Evolutionary conservation across 176 grass and related monocot genomes (phyloP), one percentile per base, ranked within the genome.

Genomic region (Hsuehochloa calcarea): DNA sequence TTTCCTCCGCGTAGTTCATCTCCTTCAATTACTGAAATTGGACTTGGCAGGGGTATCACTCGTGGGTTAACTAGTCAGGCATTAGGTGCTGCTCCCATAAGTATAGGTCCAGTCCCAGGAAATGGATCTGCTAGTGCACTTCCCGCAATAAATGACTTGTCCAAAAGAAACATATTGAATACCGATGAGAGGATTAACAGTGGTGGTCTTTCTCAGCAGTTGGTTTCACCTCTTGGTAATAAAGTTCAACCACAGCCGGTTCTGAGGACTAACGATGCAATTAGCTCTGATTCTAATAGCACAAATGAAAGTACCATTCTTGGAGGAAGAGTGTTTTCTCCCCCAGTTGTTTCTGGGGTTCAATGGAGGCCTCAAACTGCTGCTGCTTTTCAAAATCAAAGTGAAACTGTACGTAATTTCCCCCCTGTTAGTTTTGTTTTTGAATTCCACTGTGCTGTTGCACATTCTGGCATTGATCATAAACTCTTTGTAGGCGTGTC

Each of bases 291-390:
- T 81, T 86, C 87, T 50, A 76, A 43, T 85, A 87, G 65, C 78
- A 62, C 84, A 66, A 91, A 84, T 69, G 93, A 92, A 82, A 85
- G 52, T 63, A 6, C 93, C 35, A 62, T 90, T 78, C 51, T 91
- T 65, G 93, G 91, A 84, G 90, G 84, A 84, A 92, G 90, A 87
- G 90, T 91, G 38, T 95, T 93, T 91, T 78, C 90, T 68, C 80
- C 93, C 66, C 82, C 90, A 85, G 60, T 93, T 87, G 88, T 88
- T 81, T 86, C 93, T 89, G 93, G 91, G 20, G 85, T 80, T 90
- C 93, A 93, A 77, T 94, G 91, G 93, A 95, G 89, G 80, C 84
- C 89, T 73, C 93, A 93, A 88, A 80, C 77, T 73, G 60, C 88
- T 82, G 58, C 87, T 84, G 60, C 84, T 84, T 99, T 96, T 66